Evolutionary conservation across 140 eudicot species (phyloP), one percentile per base, ranked within the genome.

Genomic region (Stevia rebaudiana): DNA sequence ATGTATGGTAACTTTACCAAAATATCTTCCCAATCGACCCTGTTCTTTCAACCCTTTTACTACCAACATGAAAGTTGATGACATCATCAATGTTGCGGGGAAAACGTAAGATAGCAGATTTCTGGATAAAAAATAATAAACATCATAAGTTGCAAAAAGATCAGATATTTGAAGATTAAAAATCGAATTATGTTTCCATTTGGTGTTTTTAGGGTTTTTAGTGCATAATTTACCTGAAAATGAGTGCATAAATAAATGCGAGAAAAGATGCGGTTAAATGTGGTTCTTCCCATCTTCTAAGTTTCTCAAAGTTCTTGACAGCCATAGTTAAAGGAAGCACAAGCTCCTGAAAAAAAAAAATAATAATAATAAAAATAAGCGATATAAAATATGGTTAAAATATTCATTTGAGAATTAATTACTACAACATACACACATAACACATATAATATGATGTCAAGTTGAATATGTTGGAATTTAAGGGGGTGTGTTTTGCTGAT

Each of bases 11-110:
- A 92, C 87, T 79, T 79, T 85, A 9, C 95, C 96, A 40, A 92
- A 88, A 22, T 36, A 82, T 83, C 95, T 92, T 71, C 98, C 92
- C 4, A 92, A 87, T 4, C 95, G 91, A 8, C 98, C 98, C 74
- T 88, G 96, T 60, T 79, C 92, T 72, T 84, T 87, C 18, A 92
- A 84, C 63, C 89, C 96, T 73, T 92, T 92, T 19, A 92, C 74
- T 67, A 84, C 74, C 59, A 92, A 65, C 96, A 92, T 84, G 73
- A 74, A 68, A 11, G 84, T 73, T 61, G 96, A 87, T 74, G 81
- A 63, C 44, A 81, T 69, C 80, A 85, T 83, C 77, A 88, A 65
- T 42, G 80, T 67, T 59, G 74, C 52, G 8, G 98, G 96, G 65
- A 92, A 75, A 44, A 82, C 52, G 69, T 80, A 87, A 1, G 88